Conservation (phyloP, 2,329 filamentous ascomycete species). For the Dactylonectria macrodidyma region DNA sequence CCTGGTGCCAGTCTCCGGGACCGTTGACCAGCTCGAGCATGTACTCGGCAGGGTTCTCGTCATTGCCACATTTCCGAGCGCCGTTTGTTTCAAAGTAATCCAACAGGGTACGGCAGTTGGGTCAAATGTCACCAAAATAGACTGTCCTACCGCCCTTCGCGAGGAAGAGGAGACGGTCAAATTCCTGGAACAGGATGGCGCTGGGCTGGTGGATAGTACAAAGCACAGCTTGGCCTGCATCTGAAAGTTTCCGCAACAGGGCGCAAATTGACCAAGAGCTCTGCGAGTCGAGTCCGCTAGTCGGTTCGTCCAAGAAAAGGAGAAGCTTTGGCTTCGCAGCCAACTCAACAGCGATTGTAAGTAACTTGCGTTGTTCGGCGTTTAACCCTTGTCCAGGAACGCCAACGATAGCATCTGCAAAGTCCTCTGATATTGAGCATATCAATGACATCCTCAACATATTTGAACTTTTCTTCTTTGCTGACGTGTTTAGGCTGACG, state of each 20-base stretch:
- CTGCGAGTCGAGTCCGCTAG: conserved; percentile 70
- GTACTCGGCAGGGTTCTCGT: conserved; percentile 64
- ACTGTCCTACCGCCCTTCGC: conserved; percentile 73
- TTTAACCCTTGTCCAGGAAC: conserved; percentile 68
- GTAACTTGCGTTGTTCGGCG: conserved; percentile 68
- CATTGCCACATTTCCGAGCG: conserved; percentile 67
- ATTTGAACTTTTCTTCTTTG: conserved; percentile 67
- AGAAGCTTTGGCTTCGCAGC: conserved; percentile 66
- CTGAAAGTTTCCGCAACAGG: conserved; percentile 52
- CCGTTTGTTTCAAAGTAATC: conserved; percentile 76
- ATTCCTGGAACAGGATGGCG: conserved; percentile 59
- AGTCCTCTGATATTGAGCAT: conserved; percentile 73
- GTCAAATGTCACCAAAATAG: conserved; percentile 78
- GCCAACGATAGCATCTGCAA: conserved; percentile 72
- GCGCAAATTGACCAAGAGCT: conserved; percentile 70
- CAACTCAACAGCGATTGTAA: conserved; percentile 69
- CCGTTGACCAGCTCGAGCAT: conserved; percentile 73
- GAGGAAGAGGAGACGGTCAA: conserved; percentile 70
- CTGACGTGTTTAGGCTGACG: conserved; percentile 64
- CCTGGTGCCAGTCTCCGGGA: conserved; percentile 74
- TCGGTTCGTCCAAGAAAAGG: conserved; percentile 70
- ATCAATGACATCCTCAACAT: conserved; percentile 72
- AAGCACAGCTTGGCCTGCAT: conserved; percentile 60
- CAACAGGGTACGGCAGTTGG: conserved; percentile 69
- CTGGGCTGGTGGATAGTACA: conserved; percentile 64